Evolutionary conservation across 805 yeast genomes (phyloP).

Genomic region (Candida ulmi): DNA sequence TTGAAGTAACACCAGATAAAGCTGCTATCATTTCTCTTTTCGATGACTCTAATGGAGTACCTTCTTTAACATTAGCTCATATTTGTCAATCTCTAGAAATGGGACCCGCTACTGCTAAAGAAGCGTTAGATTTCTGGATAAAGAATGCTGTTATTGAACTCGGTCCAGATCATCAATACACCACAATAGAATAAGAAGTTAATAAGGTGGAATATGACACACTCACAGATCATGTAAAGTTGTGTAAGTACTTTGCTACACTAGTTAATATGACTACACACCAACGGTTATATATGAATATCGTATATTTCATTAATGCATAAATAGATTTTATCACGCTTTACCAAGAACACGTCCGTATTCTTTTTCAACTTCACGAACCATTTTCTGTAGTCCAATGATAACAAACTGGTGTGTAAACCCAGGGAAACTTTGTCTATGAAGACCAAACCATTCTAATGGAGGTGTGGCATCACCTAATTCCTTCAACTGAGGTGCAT

Average conservation of each 20-base stretch:
- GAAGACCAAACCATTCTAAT: conserved; percentile 95
- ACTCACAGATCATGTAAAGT: too few relatives aligned
- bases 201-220: background rate
- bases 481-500: conserved; percentile 84
- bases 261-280: too few relatives aligned
- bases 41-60: conserved; percentile 17
- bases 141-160: conserved; percentile 43
- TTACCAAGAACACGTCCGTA: conserved; percentile 38
- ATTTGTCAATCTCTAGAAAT: conserved; percentile 35
- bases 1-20: conserved; percentile 60
- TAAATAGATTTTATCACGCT: too few relatives aligned
- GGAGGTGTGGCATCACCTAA: conserved; percentile 98
- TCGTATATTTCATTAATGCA: too few relatives aligned
- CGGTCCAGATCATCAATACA: conserved; percentile 20
- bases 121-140: conserved; percentile 58
- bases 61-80: conserved; percentile 25
- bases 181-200: conserved; percentile 6
- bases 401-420: conserved; percentile 79
- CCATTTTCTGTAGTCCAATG: conserved; percentile 65
- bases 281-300: too few relatives aligned
- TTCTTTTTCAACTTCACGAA: conserved; percentile 54
- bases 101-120: conserved; percentile 33
- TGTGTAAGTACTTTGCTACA: too few relatives aligned
- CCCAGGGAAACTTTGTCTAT: conserved; percentile 79
- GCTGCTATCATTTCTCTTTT: conserved; percentile 59